phyloP scores from a whole-genome alignment of 345 rosid genomes.

The Geranium rotundifolium region DNA sequence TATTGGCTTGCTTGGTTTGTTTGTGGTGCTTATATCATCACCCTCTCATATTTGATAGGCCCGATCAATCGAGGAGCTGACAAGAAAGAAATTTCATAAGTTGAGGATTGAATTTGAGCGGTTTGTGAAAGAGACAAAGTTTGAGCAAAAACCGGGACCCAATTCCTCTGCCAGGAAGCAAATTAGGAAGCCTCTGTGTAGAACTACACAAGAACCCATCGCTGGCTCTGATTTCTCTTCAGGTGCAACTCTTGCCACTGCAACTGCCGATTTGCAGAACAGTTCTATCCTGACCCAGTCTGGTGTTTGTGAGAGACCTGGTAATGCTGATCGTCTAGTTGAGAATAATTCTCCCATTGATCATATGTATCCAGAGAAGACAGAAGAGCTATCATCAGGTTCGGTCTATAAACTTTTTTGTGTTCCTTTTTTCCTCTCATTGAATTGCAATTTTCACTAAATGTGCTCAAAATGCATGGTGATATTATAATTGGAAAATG shows the following conservation, averaged over 20 bases:
- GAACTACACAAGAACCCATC: slow-evolving; percentile 34
- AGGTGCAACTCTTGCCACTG: slow-evolving; percentile 49
- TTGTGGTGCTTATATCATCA: slow-evolving; percentile 1
- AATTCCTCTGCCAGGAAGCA: slow-evolving; percentile 40
- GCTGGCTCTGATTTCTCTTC: slow-evolving; percentile 49
- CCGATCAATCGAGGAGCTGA: slow-evolving; percentile 61
- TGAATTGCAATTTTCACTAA: too few species aligned
- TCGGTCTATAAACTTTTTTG: not conserved
- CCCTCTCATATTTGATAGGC: slow-evolving; percentile 35
- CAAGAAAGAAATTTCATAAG: slow-evolving; percentile 57
- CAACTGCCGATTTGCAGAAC: slow-evolving; percentile 37
- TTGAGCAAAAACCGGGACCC: slow-evolving; percentile 35
- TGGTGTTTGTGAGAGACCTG: slow-evolving; percentile 37
- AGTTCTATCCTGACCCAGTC: slow-evolving; percentile 29
- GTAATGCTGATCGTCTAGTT: slow-evolving; percentile 26
- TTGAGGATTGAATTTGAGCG: slow-evolving; percentile 39
- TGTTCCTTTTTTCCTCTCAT: not conserved
- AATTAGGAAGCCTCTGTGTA: slow-evolving; percentile 38
- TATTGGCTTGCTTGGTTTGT: not conserved
- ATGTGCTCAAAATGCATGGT: not conserved
- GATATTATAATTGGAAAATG: too few species aligned
- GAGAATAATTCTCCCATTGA: slow-evolving; percentile 36
- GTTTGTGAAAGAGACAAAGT: slow-evolving; percentile 38
- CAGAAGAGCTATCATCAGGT: slow-evolving; percentile 70
- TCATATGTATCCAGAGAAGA: slow-evolving; percentile 46